Conservation (phyloP, 1,284 basidiomycete genomes). For the Lignosus rhinocerotis region DNA sequence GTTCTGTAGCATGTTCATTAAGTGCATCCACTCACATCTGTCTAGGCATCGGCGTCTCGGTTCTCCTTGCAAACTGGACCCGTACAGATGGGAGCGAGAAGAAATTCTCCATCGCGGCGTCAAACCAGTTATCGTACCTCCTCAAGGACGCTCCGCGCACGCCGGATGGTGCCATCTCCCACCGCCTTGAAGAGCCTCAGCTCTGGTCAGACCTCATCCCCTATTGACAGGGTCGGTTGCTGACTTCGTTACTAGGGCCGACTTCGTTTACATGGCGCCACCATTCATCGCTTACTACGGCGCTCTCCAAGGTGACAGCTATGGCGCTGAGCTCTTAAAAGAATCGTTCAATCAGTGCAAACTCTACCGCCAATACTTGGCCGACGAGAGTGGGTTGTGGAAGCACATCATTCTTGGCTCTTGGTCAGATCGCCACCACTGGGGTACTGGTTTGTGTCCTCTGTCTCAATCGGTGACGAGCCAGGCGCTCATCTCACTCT, state of each 20-base stretch:
- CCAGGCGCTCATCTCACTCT: background rate
- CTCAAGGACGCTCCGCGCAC: slow-evolving; percentile 57
- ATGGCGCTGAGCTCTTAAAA: slow-evolving; percentile 48
- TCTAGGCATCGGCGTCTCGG: slow-evolving; percentile 57
- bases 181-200: slow-evolving; percentile 53
- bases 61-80: slow-evolving; percentile 62
- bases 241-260: slow-evolving; percentile 40
- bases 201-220: slow-evolving; percentile 41
- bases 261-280: slow-evolving; percentile 73
- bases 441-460: slow-evolving; percentile 47
- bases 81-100: slow-evolving; percentile 37
- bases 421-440: slow-evolving; percentile 48
- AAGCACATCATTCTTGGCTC: slow-evolving; percentile 51
- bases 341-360: slow-evolving; percentile 66
- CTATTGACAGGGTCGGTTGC: background rate
- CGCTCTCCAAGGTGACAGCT: slow-evolving; percentile 41
- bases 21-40: background rate
- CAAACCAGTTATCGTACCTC: slow-evolving; percentile 59
- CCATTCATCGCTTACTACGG: slow-evolving; percentile 82
- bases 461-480: background rate
- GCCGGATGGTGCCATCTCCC: slow-evolving; percentile 65
- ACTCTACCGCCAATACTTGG: slow-evolving; percentile 58
- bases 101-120: slow-evolving; percentile 51
- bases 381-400: slow-evolving; percentile 50
- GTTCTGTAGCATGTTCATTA: slow-evolving; percentile 16